Base-by-base conservation (phyloP, 768 basidiomycete species). In the Xanthoconium stramineum region DNA sequence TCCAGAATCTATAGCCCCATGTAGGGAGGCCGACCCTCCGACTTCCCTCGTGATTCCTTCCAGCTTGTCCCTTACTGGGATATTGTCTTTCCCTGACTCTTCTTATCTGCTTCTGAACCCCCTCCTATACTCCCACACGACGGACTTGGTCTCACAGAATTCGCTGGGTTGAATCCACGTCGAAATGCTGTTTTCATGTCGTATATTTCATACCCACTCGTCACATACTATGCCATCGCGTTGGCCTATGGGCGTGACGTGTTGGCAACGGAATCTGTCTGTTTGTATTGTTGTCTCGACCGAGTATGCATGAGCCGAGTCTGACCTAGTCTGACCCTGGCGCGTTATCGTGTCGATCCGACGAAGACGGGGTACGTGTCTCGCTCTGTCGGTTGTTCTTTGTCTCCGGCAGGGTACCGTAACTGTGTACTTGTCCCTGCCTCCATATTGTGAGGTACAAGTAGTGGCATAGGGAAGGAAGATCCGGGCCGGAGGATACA, bases 1-100 rank as follows among this genome's bases (percentile, higher is more conserved):
- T 94, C 57, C 88, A 92, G 74, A 80, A 76, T 53, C 81, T 93
- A 55, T 93, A 74, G 77, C 53, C 20, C 33, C 24, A 6, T 15
- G 35, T 19, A 8, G 24, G 50, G 46, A 45, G 36, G 29, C 47
- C 40, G 15, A 5, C 46, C 24, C 13, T 33, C 42, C 28, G 24
- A 17, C 42, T 50, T 48, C 28, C 29, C 24, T 36, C 19, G 44
- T 33, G 37, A 53, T 47, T 33, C 47, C 20, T 15, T 33, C 35
- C 38, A 53, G 53, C 50, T 20, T 43, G 32, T 53, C 39, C 40
- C 45, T 39, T 20, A 28, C 29, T 15, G 42, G 35, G 49, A 33
- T 15, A 36, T 52, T 15, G 39, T 52, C 38, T 29, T 5, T 17
- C 45, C 52, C 42, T 54, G 39, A 12, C 30, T 50, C 32, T 50